Evolutionary conservation across 495 filamentous ascomycete species (phyloP), one percentile per base, ranked within the genome.

Genomic region (Tuber calosporum): DNA sequence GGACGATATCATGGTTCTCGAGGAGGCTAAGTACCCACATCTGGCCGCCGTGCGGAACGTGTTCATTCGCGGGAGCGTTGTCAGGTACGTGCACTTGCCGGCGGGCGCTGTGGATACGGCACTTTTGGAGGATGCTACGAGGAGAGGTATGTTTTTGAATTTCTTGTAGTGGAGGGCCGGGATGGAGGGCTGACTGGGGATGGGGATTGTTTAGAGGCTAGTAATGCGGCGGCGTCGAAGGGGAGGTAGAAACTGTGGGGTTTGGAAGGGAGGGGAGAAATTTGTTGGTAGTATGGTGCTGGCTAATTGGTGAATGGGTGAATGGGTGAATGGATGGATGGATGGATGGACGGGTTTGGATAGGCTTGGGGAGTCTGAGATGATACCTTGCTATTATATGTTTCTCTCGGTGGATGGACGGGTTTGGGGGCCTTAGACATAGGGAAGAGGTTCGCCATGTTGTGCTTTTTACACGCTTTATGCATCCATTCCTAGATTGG

Each of bases 41-140:
- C 83, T 99, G 81, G 91, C 88, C 42, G 95, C 94, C n/a, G 93
- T 97, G 72, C 97, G 96, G 85, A 98, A 97, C 81, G 93, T 98
- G 82, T 99, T 99, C 82, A 98, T 98, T 81, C 88, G 95, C 79
- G 95, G 95, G 9, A 97, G 93, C 71, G 95, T 98, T 40, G 95
- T 99, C 72, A 88, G 95, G 74, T 99, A 98, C 82, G 94, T 99
- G 73, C 91, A 98, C 82, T 84, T 99, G 72, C 96, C 95, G 0
- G 88, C 89, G n/a, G 88, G 85, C 40, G 91, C 92, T 62, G 94
- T 99, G 37, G 95, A 99, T 82, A 90, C 93, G 19, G 91, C 90
- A 40, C 83, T 99, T 77, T 83, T 99, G 81, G 95, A 98, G 86
- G 95, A 99, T 88, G 94, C 94, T 36, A 97, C 94, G 69, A 88